These are phyloP conservation scores for Aspergillus persii DNA, from an alignment of 2,329 filamentous ascomycete genomes.

Conservation along the genomic window DNA sequence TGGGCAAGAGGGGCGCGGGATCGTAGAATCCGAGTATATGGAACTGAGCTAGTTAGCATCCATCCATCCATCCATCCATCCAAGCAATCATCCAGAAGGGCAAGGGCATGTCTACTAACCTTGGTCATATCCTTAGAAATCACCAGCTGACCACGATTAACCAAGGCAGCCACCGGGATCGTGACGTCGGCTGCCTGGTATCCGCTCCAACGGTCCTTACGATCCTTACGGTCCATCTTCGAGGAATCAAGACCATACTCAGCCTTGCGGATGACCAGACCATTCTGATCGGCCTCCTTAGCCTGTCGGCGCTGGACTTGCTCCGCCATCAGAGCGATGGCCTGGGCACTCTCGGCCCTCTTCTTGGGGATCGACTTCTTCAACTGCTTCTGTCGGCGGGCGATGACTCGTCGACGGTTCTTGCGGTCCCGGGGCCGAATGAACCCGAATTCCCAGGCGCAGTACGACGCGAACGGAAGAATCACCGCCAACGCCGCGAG, in stretches of 20 bases:
- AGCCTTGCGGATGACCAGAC: constrained; percentile 40
- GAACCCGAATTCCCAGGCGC: constrained; percentile 41
- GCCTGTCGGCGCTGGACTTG: constrained; percentile 39
- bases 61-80: not conserved
- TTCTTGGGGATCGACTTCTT: constrained; percentile 36
- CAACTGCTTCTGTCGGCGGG: constrained; percentile 37
- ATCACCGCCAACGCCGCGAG: constrained; percentile 35
- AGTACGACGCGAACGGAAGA: constrained; percentile 41
- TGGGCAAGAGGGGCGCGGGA: constrained; percentile 41
- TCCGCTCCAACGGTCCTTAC: constrained; percentile 16
- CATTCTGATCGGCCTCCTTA: constrained; percentile 33
- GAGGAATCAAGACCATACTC: constrained; percentile 40
- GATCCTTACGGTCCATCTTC: constrained; percentile 21
- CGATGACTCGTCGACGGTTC: constrained; percentile 33
- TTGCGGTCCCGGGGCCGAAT: constrained; percentile 39
- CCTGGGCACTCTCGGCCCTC: constrained; percentile 37
- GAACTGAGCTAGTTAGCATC: constrained; percentile 32
- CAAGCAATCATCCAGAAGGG: not conserved
- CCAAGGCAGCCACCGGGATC: constrained; percentile 44
- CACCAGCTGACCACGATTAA: constrained; percentile 41
- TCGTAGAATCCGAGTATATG: constrained; percentile 46
- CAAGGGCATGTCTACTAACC: constrained; percentile 21
- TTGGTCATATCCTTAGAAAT: constrained; percentile 37
- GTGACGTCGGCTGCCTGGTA: constrained; percentile 40
- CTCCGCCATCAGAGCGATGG: constrained; percentile 41